A percentile compares a stretch with the other conserved stretches of the same genome.
These are phyloP conservation scores for Karstenula rhodostoma DNA, from an alignment of 2,329 filamentous ascomycete genomes.

Conservation along the genomic window DNA sequence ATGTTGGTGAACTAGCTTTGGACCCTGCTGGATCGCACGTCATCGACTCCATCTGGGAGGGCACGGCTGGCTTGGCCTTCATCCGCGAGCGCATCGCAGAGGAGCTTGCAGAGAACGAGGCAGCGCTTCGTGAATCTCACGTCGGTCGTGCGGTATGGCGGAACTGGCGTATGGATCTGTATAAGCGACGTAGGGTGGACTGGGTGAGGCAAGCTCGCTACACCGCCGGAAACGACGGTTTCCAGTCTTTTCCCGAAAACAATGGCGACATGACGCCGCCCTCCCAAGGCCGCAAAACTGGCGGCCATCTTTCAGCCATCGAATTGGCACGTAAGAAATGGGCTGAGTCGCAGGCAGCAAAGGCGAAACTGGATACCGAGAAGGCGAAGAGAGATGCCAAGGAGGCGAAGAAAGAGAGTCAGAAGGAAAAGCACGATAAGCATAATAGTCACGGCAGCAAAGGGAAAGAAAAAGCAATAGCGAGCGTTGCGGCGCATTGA, in stretches of 20 bases:
- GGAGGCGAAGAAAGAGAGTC: slow-evolving; percentile 36
- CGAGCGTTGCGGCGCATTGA: slow-evolving; percentile 23
- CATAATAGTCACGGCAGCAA: slow-evolving; percentile 22
- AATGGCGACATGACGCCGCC: slow-evolving; percentile 33
- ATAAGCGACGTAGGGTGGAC: slow-evolving; percentile 67
- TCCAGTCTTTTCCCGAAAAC: slow-evolving; percentile 58
- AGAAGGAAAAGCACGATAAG: slow-evolving; percentile 23
- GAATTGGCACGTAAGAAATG: slow-evolving; percentile 66
- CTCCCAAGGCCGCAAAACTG: slow-evolving; percentile 27
- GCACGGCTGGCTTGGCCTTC: slow-evolving; percentile 69
- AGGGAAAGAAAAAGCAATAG: slow-evolving; percentile 37
- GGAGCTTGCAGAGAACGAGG: slow-evolving; percentile 67
- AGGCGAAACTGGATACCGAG: slow-evolving; percentile 25
- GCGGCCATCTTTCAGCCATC: slow-evolving; percentile 51
- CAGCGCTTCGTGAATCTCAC: slow-evolving; percentile 68
- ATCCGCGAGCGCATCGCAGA: slow-evolving; percentile 73
- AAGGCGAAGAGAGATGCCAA: slow-evolving; percentile 36
- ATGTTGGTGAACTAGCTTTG: slow-evolving; percentile 67
- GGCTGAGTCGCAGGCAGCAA: slow-evolving; percentile 56
- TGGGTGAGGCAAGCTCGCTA: slow-evolving; percentile 70
- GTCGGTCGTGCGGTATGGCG: slow-evolving; percentile 74
- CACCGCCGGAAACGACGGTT: slow-evolving; percentile 60
- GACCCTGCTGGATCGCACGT: slow-evolving; percentile 72
- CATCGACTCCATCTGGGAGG: slow-evolving; percentile 71
- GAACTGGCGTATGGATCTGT: slow-evolving; percentile 78